Evolutionary conservation across 495 filamentous ascomycete species (phyloP).

Genomic region (Penicillium lagena): DNA sequence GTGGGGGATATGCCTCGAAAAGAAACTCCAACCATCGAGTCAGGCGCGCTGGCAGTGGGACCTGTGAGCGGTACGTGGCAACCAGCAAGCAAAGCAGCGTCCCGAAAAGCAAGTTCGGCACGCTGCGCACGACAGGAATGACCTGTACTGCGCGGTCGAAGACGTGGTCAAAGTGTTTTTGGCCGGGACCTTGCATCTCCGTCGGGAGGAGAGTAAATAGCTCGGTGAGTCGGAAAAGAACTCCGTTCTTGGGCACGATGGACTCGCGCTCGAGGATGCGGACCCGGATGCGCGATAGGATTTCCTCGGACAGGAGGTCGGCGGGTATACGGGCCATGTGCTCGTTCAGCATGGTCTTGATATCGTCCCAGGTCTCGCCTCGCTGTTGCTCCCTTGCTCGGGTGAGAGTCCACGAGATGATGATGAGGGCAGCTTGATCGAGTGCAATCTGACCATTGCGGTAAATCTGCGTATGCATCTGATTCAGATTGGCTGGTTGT

Average conservation of each 20-base stretch:
- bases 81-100: conserved; percentile 13
- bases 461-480: conserved; percentile 36
- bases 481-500: conserved; percentile 31
- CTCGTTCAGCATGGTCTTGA: conserved; percentile 22
- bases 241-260: conserved; percentile 28
- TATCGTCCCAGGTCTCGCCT: conserved; percentile 24
- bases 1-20: conserved; percentile 27
- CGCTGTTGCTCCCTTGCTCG: conserved; percentile 26
- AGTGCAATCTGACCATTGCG: conserved; percentile 35
- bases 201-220: conserved; percentile 25
- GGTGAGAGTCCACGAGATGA: conserved; percentile 33
- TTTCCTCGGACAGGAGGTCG: conserved; percentile 24
- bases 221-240: conserved; percentile 30
- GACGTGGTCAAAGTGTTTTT: conserved; percentile 20
- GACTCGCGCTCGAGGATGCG: conserved; percentile 32
- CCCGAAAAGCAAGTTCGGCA: conserved; percentile 16
- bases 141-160: conserved; percentile 6
- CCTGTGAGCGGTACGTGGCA: conserved; percentile 12
- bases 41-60: conserved; percentile 18
- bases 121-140: conserved; percentile 14
- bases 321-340: conserved; percentile 27
- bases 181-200: conserved; percentile 20
- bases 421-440: conserved; percentile 34
- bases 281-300: conserved; percentile 23
- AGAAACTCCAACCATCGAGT: conserved; percentile 32